These are phyloP conservation scores for Gynostemma pentaphyllum DNA, from an alignment of 306 rosid species.

Conservation along the genomic window DNA sequence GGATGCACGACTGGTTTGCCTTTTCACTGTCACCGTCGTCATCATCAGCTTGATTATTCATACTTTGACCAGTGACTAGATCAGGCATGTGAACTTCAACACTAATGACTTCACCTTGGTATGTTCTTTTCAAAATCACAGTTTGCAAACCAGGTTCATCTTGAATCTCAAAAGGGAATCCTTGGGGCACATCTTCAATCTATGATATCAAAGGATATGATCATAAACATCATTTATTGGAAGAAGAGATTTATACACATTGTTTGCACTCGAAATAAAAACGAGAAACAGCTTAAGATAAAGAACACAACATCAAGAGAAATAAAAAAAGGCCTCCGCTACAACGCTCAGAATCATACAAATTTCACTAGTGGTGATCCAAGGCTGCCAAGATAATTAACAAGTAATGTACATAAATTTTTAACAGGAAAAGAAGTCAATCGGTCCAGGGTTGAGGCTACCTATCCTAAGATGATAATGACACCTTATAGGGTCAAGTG, in stretches of 20 bases:
- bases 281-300: background rate
- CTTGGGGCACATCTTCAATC: constrained; percentile 49
- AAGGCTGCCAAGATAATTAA: background rate
- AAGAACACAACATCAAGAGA: background rate
- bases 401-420: background rate
- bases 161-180: constrained; percentile 60
- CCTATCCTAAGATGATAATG: no score
- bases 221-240: background rate
- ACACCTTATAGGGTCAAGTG: no score
- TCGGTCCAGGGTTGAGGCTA: no score
- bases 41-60: constrained; percentile 12
- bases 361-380: background rate
- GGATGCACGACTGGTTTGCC: constrained; percentile 50
- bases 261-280: background rate
- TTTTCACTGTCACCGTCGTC: constrained; percentile 27
- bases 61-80: constrained; percentile 53
- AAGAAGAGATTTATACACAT: background rate
- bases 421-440: background rate
- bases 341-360: background rate
- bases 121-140: constrained; percentile 52
- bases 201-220: constrained; percentile 15
- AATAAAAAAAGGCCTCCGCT: background rate
- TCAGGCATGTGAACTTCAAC: constrained; percentile 92
- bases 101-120: constrained; percentile 60
- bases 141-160: constrained; percentile 55